A percentile compares a stretch with the other conserved stretches of the same genome.
phyloP scores from a whole-genome alignment of 106 monocot genomes.

The Cymbidium sinense region DNA sequence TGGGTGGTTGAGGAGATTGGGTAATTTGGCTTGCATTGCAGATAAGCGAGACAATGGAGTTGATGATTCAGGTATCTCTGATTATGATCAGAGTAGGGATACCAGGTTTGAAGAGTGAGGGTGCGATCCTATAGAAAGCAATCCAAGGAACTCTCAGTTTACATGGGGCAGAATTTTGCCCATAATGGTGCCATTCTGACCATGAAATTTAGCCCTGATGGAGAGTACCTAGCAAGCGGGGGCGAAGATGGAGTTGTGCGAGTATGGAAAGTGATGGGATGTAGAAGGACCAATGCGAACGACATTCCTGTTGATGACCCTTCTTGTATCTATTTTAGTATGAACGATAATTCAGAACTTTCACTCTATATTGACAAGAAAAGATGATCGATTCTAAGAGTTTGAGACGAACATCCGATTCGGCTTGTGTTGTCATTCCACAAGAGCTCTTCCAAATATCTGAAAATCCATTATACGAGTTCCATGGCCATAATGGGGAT shows the following conservation, averaged over 20 bases:
- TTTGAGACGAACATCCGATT: conserved; percentile 31
- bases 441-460: conserved; percentile 43
- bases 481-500: conserved; percentile 64
- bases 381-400: conserved; percentile 22
- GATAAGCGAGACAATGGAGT: conserved; percentile 26
- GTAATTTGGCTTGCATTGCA: conserved; percentile 42
- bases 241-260: conserved; percentile 79
- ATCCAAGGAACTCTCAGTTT: conserved; percentile 61
- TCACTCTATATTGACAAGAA: conserved; percentile 31
- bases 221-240: conserved; percentile 59
- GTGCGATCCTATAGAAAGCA: conserved; percentile 34
- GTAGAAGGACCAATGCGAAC: conserved; percentile 13
- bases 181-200: conserved; percentile 68
- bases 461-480: conserved; percentile 64
- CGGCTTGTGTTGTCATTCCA: conserved; percentile 74
- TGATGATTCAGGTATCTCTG: conserved; percentile 5
- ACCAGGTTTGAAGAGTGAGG: conserved; percentile 28
- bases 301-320: conserved; percentile 53
- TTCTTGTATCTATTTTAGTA: conserved; percentile 51
- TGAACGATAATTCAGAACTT: conserved; percentile 38
- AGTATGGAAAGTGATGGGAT: conserved; percentile 53
- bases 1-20: conserved; percentile 62
- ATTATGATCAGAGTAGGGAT: conserved; percentile 7
- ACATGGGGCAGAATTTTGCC: conserved; percentile 45
- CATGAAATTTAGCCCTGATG: conserved; percentile 75